These are phyloP conservation scores for Colletotrichum agaves DNA, from an alignment of 2,329 filamentous ascomycete species.

Conservation along the genomic window DNA sequence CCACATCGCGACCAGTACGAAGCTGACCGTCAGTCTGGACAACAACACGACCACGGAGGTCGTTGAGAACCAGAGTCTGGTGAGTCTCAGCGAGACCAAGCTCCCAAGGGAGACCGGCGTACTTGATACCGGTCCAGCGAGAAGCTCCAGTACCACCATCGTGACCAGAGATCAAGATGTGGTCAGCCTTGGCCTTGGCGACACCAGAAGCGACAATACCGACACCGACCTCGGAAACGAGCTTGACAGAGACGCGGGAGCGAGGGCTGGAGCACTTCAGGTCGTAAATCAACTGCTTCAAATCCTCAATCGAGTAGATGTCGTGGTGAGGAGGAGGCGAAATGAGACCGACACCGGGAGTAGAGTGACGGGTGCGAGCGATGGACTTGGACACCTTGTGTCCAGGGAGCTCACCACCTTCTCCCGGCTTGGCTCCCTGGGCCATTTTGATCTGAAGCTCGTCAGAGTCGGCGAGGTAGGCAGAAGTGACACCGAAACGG, in stretches of 20 bases:
- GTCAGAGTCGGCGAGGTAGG: conserved; percentile 93
- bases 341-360: conserved; percentile 94
- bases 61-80: conserved; percentile 94
- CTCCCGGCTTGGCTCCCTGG: conserved; percentile 96
- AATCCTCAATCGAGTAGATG: conserved; percentile 97
- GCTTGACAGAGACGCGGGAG: conserved; percentile 93
- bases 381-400: conserved; percentile 97
- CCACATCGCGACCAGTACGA: conserved; percentile 90
- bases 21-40: conserved; percentile 97
- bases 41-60: conserved; percentile 92
- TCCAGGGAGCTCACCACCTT: conserved; percentile 95
- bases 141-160: conserved; percentile 97
- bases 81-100: conserved; percentile 96
- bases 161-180: conserved; percentile 96
- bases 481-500: conserved; percentile 94
- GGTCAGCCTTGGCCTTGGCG: conserved; percentile 95
- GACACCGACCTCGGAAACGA: conserved; percentile 96
- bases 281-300: conserved; percentile 98
- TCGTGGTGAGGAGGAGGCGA: conserved; percentile 97
- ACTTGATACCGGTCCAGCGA: conserved; percentile 98
- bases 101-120: conserved; percentile 96
- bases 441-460: conserved; percentile 99
- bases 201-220: conserved; percentile 98
- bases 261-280: conserved; percentile 96
- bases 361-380: conserved; percentile 93